phyloP scores from a whole-genome alignment of 2,329 filamentous ascomycete species.

The Plectosphaerella cucumerina region DNA sequence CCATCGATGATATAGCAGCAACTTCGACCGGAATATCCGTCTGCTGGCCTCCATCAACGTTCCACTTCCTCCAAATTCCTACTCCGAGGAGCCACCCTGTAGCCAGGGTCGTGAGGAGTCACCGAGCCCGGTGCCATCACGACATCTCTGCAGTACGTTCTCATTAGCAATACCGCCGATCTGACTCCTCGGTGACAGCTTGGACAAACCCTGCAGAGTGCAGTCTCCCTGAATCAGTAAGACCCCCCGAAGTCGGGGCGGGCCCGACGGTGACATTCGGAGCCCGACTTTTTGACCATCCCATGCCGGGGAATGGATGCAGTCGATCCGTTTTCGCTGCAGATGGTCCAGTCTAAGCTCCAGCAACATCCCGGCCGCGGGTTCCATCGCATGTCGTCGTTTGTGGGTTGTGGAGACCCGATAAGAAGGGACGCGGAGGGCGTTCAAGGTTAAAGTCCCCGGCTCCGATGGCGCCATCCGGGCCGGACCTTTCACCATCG shows the following conservation, averaged over 20 bases:
- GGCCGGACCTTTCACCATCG: background rate
- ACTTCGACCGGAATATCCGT: background rate
- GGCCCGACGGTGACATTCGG: too few relatives aligned
- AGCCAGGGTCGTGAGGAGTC: too few relatives aligned
- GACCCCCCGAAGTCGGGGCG: too few relatives aligned
- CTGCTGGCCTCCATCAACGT: background rate
- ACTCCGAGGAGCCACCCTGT: too few relatives aligned
- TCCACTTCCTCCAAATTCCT: background rate
- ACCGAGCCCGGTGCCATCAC: too few relatives aligned
- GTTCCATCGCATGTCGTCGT: background rate
- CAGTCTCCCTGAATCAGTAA: too few relatives aligned
- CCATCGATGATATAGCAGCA: background rate
- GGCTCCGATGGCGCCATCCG: background rate
- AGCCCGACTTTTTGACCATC: too few relatives aligned
- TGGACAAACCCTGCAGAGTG: too few relatives aligned
- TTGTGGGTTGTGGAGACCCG: background rate
- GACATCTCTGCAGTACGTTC: too few relatives aligned
- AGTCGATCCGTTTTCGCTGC: background rate
- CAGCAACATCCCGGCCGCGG: background rate
- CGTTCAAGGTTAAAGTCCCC: background rate
- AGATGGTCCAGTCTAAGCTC: background rate
- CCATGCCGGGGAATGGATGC: background rate
- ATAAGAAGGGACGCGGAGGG: background rate
- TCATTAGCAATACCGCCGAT: too few relatives aligned
- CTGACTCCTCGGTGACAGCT: too few relatives aligned